Evolutionary conservation across 1,284 basidiomycete genomes (phyloP), one percentile per base, ranked within the genome.

Genomic region (Vanrija humicola): DNA sequence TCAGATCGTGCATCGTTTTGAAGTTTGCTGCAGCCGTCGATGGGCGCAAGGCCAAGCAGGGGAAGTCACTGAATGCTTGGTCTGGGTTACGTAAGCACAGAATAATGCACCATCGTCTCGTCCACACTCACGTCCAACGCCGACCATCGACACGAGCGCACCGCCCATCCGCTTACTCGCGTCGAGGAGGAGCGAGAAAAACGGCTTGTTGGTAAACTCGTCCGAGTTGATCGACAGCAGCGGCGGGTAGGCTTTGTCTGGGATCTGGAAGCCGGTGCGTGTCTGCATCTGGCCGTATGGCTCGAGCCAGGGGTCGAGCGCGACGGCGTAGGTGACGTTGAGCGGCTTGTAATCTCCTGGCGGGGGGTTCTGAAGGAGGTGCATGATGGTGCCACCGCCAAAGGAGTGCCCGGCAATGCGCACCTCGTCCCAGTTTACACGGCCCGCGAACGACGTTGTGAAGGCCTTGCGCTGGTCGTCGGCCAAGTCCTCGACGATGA

Each of bases 241-340:
- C 65, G 43, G 82, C 7, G 81, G 52, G 34, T 34, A 34, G 9
- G 7, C 12, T 62, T 65, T 78, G 44, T 64, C 63, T 12, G 50
- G 54, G 14, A 40, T 46, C n/a, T 5, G 15, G 21, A 5, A n/a
- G 52, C 46, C 1, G 55, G 25, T 9, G 50, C 46, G 10, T 1
- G 82, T 82, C 23, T 84, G 84, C 18, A 78, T 71, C 1, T 84
- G 80, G 18, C 88, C 66, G 16, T 34, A 34, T 10, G 88, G 86
- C 54, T 89, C 87, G 16, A 89, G 72, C 88, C 88, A 90, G 38
- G 88, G 88, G 70, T 90, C 88, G 9, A 88, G 79, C 19, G 84
- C 77, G 3, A 79, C 82, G n/a, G 38, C 43, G 51, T 82, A 81
- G 8, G 77, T 76, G 42, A 85, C 70, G 0, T 84, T 83, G 48